Evolutionary conservation across 2,329 filamentous ascomycete genomes (phyloP).

Genomic region (Capronia americana): DNA sequence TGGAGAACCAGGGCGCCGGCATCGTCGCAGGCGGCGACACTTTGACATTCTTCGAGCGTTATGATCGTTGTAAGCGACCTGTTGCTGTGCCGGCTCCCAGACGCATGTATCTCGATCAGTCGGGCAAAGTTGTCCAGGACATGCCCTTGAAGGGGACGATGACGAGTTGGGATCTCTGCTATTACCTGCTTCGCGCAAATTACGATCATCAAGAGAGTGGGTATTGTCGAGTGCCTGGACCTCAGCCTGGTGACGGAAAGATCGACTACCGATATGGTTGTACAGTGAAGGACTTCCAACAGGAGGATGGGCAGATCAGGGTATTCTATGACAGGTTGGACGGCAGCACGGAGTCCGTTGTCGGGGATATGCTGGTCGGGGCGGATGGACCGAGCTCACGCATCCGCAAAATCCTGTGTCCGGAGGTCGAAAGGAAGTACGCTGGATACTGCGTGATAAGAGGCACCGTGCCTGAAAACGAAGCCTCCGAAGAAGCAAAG

Average conservation of each 20-base stretch:
- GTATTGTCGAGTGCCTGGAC: constrained; percentile 28
- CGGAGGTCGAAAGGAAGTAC: constrained; percentile 34
- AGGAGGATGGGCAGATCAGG: constrained; percentile 31
- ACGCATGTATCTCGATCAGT: constrained; percentile 32
- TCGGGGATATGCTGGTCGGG: constrained; percentile 37
- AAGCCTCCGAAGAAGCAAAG: constrained; percentile 45
- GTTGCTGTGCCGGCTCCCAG: constrained; percentile 34
- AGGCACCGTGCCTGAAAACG: constrained; percentile 51
- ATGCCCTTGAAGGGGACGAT: constrained; percentile 35
- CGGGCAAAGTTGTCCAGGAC: constrained; percentile 29
- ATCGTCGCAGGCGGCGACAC: constrained; percentile 34
- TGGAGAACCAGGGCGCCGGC: constrained; percentile 39
- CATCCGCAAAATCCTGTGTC: constrained; percentile 35
- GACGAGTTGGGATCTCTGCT: constrained; percentile 39
- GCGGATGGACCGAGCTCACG: constrained; percentile 39
- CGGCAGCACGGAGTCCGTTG: constrained; percentile 25
- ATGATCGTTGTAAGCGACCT: constrained; percentile 35
- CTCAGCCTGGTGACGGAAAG: constrained; percentile 31
- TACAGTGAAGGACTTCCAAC: constrained; percentile 31
- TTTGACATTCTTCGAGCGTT: constrained; percentile 34
- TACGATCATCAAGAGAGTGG: constrained; percentile 37
- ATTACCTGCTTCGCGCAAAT: constrained; percentile 39
- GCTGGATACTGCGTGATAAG: constrained; percentile 53
- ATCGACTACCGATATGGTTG: constrained; percentile 33
- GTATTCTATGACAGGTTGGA: constrained; percentile 32